Conservation (phyloP, 108 stramenopile species). For the Pseudonitzschia multiseries region DNA sequence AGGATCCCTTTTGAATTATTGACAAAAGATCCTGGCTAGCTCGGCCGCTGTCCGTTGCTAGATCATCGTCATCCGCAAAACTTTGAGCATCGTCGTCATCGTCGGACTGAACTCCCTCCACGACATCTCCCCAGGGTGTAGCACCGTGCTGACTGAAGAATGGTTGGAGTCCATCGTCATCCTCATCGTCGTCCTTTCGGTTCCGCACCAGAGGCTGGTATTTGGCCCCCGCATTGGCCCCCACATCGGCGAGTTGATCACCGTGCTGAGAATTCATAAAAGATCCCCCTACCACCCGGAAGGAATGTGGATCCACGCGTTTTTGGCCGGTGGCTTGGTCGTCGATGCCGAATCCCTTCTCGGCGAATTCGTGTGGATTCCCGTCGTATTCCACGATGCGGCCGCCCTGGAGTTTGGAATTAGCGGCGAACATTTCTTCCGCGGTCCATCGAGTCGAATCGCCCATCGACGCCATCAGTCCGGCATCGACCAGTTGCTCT, state of each 20-base stretch:
- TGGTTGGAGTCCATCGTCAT: constrained; percentile 54
- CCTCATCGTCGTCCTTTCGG: constrained; percentile 4
- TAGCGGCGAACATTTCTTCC: constrained; percentile 84
- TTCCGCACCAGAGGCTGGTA: constrained; percentile 34
- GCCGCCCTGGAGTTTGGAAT: constrained; percentile 65
- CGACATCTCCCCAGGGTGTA: constrained; percentile 80
- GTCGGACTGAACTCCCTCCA: constrained; percentile 27
- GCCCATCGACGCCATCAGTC: constrained; percentile 53
- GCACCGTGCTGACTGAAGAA: constrained; percentile 78
- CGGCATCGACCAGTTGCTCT: constrained; percentile 47
- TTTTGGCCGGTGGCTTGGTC: background rate
- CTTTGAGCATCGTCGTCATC: background rate
- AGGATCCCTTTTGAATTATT: constrained; percentile 21
- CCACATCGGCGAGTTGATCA: constrained; percentile 20
- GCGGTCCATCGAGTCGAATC: constrained; percentile 75
- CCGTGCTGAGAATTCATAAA: constrained; percentile 67
- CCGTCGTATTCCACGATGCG: constrained; percentile 79
- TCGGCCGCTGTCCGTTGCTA: background rate
- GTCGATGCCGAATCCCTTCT: constrained; percentile 64
- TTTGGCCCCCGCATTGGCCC: background rate
- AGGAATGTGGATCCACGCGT: constrained; percentile 79
- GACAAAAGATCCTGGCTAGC: constrained; percentile 49
- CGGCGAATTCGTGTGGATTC: constrained; percentile 84
- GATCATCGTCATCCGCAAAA: background rate
- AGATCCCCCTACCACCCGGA: constrained; percentile 77